These are phyloP conservation scores for Myxozyma neglecta DNA, from an alignment of 805 yeast species.

Conservation along the genomic window DNA sequence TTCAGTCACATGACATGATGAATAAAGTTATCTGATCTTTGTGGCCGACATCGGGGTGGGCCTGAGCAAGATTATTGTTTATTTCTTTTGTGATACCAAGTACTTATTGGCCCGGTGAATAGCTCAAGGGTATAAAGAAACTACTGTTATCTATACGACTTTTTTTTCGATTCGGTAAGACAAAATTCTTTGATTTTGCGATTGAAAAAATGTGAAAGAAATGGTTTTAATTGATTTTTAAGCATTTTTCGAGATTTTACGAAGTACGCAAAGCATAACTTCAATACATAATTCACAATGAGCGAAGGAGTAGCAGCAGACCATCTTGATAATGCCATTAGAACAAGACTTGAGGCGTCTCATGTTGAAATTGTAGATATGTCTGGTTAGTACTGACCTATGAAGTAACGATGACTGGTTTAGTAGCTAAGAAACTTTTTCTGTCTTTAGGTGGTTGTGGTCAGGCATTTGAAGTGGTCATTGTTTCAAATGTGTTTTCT, in stretches of 20 bases:
- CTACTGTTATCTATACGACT: too few relatives aligned
- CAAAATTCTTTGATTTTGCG: too few relatives aligned
- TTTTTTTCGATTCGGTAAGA: too few relatives aligned
- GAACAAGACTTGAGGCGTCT: conserved; percentile 56
- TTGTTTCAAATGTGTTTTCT: conserved; percentile 68
- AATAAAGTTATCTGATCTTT: conserved; percentile 1
- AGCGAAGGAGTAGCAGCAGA: conserved; percentile 2
- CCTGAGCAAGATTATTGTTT: too few relatives aligned
- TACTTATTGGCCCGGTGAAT: too few relatives aligned
- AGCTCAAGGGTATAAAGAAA: too few relatives aligned
- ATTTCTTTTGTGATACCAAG: too few relatives aligned
- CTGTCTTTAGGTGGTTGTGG: conserved; percentile 80
- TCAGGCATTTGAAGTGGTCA: conserved; percentile 91
- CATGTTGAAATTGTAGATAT: conserved; percentile 74
- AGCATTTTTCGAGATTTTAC: too few relatives aligned
- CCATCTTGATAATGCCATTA: conserved; percentile 50
- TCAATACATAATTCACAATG: background rate
- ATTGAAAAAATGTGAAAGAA: too few relatives aligned
- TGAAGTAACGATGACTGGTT: background rate
- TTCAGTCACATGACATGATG: background rate
- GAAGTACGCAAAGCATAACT: too few relatives aligned
- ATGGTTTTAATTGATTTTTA: too few relatives aligned
- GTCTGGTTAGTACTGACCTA: conserved; percentile 45
- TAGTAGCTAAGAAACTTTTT: background rate
- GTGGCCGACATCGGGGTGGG: background rate